These are phyloP conservation scores for Aspergillus homomorphus DNA, from an alignment of 495 filamentous ascomycete genomes.

Conservation along the genomic window DNA sequence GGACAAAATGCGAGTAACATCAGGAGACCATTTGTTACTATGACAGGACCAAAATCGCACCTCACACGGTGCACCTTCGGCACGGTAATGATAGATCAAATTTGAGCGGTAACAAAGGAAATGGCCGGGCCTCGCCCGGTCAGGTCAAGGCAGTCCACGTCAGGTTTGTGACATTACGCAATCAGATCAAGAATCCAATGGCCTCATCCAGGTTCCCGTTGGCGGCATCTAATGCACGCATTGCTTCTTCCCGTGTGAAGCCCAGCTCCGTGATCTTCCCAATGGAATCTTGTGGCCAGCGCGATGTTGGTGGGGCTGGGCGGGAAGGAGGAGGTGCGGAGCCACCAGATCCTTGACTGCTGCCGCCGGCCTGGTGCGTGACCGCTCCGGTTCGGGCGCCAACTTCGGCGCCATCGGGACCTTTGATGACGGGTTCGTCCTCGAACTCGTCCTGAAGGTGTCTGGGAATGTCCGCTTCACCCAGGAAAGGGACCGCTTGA, in stretches of 20 bases:
- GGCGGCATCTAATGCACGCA: slow-evolving; percentile 76
- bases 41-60: slow-evolving; percentile 1
- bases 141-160: neutral
- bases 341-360: slow-evolving; percentile 18
- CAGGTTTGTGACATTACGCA: slow-evolving; percentile 6
- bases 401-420: slow-evolving; percentile 80
- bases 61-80: neutral
- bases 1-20: neutral
- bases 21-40: neutral
- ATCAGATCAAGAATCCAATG: slow-evolving; percentile 72
- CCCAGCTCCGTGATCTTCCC: slow-evolving; percentile 76
- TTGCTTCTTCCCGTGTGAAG: slow-evolving; percentile 70
- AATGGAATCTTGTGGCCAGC: slow-evolving; percentile 41
- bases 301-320: slow-evolving; percentile 33
- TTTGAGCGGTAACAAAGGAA: slow-evolving; percentile 6
- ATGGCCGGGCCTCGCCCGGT: slow-evolving; percentile 9
- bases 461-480: slow-evolving; percentile 90
- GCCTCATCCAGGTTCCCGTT: slow-evolving; percentile 84
- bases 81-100: slow-evolving; percentile 4
- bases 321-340: slow-evolving; percentile 19
- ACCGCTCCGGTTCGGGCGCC: slow-evolving; percentile 83
- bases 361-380: slow-evolving; percentile 51
- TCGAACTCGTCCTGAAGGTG: slow-evolving; percentile 62
- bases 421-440: slow-evolving; percentile 81
- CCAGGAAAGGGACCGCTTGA: slow-evolving; percentile 82